phyloP scores from a whole-genome alignment of 1,139 yeast species.

The Lodderomyces beijingensis region DNA sequence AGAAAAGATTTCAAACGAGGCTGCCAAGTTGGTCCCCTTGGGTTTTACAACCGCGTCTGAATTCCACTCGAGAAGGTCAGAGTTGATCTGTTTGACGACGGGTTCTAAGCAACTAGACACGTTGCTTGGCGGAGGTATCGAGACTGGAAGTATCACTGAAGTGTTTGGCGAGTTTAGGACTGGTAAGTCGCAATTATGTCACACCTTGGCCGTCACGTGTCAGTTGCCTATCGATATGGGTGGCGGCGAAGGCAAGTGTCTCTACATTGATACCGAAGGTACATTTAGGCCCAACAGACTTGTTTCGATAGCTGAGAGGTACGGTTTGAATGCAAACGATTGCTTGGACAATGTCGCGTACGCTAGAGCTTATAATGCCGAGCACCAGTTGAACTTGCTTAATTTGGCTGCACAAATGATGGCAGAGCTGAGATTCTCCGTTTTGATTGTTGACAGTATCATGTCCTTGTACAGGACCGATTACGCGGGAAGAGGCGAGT shows the following conservation, averaged over 20 bases:
- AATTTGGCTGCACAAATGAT: conserved; percentile 94
- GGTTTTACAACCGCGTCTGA: conserved; percentile 98
- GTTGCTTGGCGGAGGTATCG: conserved; percentile 92
- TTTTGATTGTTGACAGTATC: conserved; percentile 89
- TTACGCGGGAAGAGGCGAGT: conserved; percentile 92
- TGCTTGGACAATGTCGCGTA: conserved; percentile 95
- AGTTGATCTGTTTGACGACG: conserved; percentile 86
- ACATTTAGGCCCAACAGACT: conserved; percentile 92
- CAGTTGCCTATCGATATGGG: conserved; percentile 97
- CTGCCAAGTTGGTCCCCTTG: conserved; percentile 84
- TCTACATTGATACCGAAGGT: conserved; percentile 95
- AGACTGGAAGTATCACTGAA: conserved; percentile 96
- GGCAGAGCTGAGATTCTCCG: conserved; percentile 81
- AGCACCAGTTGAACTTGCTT: conserved; percentile 83
- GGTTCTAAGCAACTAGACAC: conserved; percentile 95
- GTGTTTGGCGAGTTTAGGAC: conserved; percentile 97
- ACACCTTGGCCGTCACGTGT: conserved; percentile 94
- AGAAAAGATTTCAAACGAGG: conserved; percentile 75
- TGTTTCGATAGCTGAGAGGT: conserved; percentile 85
- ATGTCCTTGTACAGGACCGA: conserved; percentile 97
- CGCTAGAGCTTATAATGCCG: conserved; percentile 96
- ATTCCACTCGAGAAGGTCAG: conserved; percentile 85
- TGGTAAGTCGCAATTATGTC: conserved; percentile 95
- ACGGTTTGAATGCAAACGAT: conserved; percentile 90
- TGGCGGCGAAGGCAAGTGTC: conserved; percentile 98